These are phyloP conservation scores for Tylopilus rubrobrunneus DNA, from an alignment of 768 basidiomycete species.

Conservation along the genomic window DNA sequence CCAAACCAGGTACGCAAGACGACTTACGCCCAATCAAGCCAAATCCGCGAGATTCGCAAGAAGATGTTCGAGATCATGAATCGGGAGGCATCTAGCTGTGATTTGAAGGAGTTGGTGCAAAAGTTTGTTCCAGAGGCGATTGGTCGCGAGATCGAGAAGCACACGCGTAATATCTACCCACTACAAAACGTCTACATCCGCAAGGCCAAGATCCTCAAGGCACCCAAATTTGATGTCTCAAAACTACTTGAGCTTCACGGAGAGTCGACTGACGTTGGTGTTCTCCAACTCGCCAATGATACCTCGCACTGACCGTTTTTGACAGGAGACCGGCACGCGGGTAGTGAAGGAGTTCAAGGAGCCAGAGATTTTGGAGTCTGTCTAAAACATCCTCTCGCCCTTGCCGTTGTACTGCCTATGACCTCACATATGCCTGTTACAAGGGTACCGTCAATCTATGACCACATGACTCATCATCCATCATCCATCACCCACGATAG, in stretches of 20 bases:
- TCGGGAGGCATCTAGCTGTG: constrained; percentile 90
- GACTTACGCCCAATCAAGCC: constrained; percentile 93
- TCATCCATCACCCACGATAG: neutral
- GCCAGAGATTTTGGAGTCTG: constrained; percentile 89
- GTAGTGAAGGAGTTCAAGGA: constrained; percentile 97
- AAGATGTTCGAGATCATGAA: constrained; percentile 99
- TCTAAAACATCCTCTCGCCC: constrained; percentile 51
- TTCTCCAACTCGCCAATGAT: neutral
- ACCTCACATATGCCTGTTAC: constrained; percentile 21
- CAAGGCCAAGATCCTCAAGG: constrained; percentile 98
- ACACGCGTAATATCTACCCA: constrained; percentile 93
- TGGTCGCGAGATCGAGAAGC: constrained; percentile 99
- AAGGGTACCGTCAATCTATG: constrained; percentile 39
- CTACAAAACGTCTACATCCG: constrained; percentile 98
- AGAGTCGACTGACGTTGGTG: constrained; percentile 84
- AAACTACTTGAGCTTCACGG: constrained; percentile 97
- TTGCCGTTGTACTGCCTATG: constrained; percentile 31
- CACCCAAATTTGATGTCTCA: constrained; percentile 93
- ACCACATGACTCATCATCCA: constrained; percentile 9
- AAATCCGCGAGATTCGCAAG: constrained; percentile 95
- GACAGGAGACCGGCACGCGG: constrained; percentile 89
- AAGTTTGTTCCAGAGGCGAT: constrained; percentile 99
- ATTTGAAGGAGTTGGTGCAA: constrained; percentile 96
- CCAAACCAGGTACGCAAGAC: constrained; percentile 98
- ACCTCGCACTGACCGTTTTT: constrained; percentile 4